Percentiles rank a stretch among this genome's conserved stretches.
phyloP scores from a whole-genome alignment of 768 basidiomycete genomes.

The Russula compacta region DNA sequence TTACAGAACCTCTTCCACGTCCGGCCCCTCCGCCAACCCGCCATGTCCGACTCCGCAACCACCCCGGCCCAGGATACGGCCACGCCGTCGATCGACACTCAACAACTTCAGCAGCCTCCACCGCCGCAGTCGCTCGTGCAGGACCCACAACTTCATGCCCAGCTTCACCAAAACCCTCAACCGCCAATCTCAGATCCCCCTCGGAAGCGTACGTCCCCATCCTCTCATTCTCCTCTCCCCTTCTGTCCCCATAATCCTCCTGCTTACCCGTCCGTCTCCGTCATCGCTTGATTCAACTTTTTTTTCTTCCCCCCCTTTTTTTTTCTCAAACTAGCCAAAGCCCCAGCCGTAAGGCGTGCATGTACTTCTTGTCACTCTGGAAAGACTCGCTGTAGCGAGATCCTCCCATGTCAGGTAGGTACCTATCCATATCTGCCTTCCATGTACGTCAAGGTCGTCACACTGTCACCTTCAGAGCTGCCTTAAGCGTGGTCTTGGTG shows the following conservation, averaged over 20 bases:
- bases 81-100: constrained; percentile 50
- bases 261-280: not conserved
- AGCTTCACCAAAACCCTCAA: constrained; percentile 24
- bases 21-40: constrained; percentile 53
- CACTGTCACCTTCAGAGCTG: constrained; percentile 47
- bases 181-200: constrained; percentile 24
- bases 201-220: constrained; percentile 50
- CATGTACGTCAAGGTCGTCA: not conserved
- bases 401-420: constrained; percentile 68
- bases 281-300: not conserved
- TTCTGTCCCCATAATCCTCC: not conserved
- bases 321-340: constrained; percentile 46
- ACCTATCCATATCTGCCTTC: constrained; percentile 2
- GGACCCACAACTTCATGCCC: constrained; percentile 28
- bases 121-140: constrained; percentile 14
- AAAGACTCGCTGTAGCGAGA: constrained; percentile 77
- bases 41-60: constrained; percentile 55
- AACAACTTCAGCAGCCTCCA: constrained; percentile 34
- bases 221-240: not conserved
- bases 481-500: constrained; percentile 68
- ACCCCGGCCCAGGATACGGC: constrained; percentile 61
- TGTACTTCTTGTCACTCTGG: constrained; percentile 76
- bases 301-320: constrained; percentile 20
- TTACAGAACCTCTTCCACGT: not conserved
- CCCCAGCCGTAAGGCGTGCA: constrained; percentile 71